These are phyloP conservation scores for Arthrobotrys iridis DNA, from an alignment of 2,329 filamentous ascomycete species.

Conservation along the genomic window DNA sequence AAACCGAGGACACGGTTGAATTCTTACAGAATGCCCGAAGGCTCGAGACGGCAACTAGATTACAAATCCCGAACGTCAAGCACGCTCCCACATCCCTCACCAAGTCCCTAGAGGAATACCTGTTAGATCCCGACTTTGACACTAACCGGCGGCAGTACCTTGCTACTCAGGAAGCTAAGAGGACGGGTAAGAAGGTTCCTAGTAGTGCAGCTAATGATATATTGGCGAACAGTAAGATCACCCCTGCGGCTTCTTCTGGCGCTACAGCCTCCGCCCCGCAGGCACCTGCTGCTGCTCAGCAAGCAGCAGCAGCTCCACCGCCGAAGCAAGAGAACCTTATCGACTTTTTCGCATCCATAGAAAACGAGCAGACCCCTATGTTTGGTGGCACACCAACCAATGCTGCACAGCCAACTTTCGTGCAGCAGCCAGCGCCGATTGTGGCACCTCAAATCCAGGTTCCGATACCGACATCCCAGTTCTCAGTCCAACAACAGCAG, in stretches of 20 bases:
- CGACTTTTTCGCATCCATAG: slow-evolving; percentile 94
- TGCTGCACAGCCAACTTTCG: slow-evolving; percentile 62
- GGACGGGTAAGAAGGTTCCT: slow-evolving; percentile 63
- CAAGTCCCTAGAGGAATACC: slow-evolving; percentile 89
- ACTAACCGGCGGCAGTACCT: slow-evolving; percentile 91
- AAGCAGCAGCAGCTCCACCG: slow-evolving; percentile 71
- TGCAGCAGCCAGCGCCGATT: slow-evolving; percentile 62
- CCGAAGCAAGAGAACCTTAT: slow-evolving; percentile 72
- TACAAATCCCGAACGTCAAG: slow-evolving; percentile 96
- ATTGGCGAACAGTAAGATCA: neutral
- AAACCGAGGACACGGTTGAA: slow-evolving; percentile 91
- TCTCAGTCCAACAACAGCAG: slow-evolving; percentile 59
- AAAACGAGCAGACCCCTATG: slow-evolving; percentile 83
- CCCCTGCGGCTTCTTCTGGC: slow-evolving; percentile 55
- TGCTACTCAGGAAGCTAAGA: slow-evolving; percentile 81
- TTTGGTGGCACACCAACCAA: slow-evolving; percentile 60
- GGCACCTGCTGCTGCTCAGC: slow-evolving; percentile 61
- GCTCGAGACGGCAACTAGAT: slow-evolving; percentile 88
- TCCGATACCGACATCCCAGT: slow-evolving; percentile 56
- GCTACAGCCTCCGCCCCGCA: slow-evolving; percentile 57
- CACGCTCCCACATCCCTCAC: slow-evolving; percentile 93
- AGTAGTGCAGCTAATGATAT: slow-evolving; percentile 58
- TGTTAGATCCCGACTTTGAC: slow-evolving; percentile 95
- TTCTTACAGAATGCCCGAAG: slow-evolving; percentile 87
- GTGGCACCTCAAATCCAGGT: slow-evolving; percentile 59